Evolutionary conservation across 2,329 filamentous ascomycete species (phyloP), one percentile per base, ranked within the genome.

Genomic region (Phialocephala subalpina): DNA sequence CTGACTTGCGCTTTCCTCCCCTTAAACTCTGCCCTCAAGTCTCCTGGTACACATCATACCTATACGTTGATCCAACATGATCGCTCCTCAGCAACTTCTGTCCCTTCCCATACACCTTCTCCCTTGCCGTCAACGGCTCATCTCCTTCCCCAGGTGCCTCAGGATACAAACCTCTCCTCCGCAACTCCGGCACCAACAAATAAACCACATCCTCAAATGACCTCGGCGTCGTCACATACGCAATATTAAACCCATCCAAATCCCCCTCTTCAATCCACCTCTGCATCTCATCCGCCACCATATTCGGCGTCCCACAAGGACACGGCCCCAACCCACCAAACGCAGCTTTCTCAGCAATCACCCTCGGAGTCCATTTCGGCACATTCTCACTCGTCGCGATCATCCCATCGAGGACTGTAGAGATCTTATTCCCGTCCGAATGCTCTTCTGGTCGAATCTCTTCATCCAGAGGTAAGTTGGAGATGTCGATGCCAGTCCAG

Each of bases 201-300:
- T 55, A 22, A 11, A 62, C 61, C 36, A 58, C 61, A 70, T 92
- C 90, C 67, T 88, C 84, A 78, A 92, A 92, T 0, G 87, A 87
- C 58, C 86, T 84, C 0, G 89, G 90, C 71, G 89, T 89, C 14
- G 90, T 78, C 0, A 87, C 86, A 68, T 92, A 91, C 1, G 86
- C 87, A 75, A 93, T 84, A 73, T 93, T 93, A 78, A 93, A 93
- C 0, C 90, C 90, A 73, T 93, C 90, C 0, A 93, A 84, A 69
- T 92, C 90, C 0, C 88, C 89, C 74, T 92, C 90, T 18, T 80
- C 73, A 0, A 92, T 81, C 90, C 90, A 93, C 0, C 81, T 77
- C 77, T 93, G 88, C 63, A 93, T 81, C 52, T 85, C 83, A 73
- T 93, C 89, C 0, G 85, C 82, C 36, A 92, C 85, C 45, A 82